Percentiles rank a stretch among this genome's conserved stretches.
Evolutionary conservation across 768 basidiomycete species (phyloP).

Genomic region (Suillus sp.): DNA sequence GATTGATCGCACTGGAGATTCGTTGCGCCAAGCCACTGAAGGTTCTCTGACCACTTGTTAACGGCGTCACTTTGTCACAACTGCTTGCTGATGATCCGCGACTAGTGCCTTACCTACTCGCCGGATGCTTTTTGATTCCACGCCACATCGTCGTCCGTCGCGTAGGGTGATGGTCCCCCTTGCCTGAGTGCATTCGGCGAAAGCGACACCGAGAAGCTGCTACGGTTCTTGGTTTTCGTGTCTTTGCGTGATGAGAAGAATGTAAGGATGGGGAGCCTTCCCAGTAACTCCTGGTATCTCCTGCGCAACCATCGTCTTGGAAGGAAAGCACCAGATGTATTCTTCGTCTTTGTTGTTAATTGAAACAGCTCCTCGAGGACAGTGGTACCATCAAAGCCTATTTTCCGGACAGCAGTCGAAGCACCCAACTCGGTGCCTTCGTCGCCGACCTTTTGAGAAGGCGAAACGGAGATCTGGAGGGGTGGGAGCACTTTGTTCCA

Average conservation of each 20-base stretch:
- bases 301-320: conserved; percentile 41
- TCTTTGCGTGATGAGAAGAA: conserved; percentile 25
- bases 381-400: conserved; percentile 45
- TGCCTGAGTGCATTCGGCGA: conserved; percentile 33
- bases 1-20: neutral
- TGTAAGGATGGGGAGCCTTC: conserved; percentile 57
- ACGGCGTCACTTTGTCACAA: too few relatives aligned
- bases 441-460: conserved; percentile 14
- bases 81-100: neutral
- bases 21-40: neutral
- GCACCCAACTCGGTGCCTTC: conserved; percentile 17
- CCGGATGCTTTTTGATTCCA: conserved; percentile 33
- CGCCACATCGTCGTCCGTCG: conserved; percentile 33
- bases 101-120: neutral
- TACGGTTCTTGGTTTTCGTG: neutral
- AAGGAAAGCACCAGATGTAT: conserved; percentile 22
- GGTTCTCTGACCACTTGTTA: neutral
- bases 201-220: conserved; percentile 35
- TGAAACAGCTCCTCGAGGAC: conserved; percentile 48
- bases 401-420: conserved; percentile 33
- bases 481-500: conserved; percentile 61
- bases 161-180: conserved; percentile 23
- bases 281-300: conserved; percentile 62
- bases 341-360: conserved; percentile 41
- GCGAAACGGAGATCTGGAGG: conserved; percentile 46